These are phyloP conservation scores for Aspergillus sp. DNA, from an alignment of 2,329 filamentous ascomycete species.

Conservation along the genomic window DNA sequence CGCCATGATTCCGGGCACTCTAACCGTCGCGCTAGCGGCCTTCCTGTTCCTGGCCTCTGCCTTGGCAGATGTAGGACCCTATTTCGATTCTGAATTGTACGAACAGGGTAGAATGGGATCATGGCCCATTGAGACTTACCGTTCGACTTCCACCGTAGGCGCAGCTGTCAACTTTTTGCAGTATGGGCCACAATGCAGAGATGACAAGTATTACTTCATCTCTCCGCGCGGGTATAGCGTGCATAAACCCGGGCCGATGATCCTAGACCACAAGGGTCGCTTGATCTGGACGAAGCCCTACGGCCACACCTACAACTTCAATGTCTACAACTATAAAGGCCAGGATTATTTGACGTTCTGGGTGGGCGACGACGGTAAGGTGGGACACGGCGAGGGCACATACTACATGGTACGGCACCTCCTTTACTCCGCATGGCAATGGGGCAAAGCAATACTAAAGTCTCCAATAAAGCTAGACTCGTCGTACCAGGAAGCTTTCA, in stretches of 20 bases:
- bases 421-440: not conserved
- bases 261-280: constrained; percentile 48
- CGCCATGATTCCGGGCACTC: constrained; percentile 4
- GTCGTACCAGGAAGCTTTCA: constrained; percentile 38
- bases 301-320: constrained; percentile 48
- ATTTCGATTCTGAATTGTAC: constrained; percentile 19
- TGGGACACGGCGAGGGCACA: constrained; percentile 50
- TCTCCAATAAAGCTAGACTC: constrained; percentile 30
- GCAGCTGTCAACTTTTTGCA: constrained; percentile 30
- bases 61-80: constrained; percentile 20
- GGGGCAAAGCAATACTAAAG: not conserved
- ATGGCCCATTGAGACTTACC: constrained; percentile 31
- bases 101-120: constrained; percentile 24
- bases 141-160: constrained; percentile 26
- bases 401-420: constrained; percentile 47
- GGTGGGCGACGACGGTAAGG: constrained; percentile 49
- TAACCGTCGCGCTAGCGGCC: constrained; percentile 7
- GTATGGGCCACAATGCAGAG: constrained; percentile 38
- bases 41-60: constrained; percentile 5
- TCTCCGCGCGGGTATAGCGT: constrained; percentile 41
- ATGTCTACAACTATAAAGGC: constrained; percentile 49
- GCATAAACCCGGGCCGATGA: constrained; percentile 43
- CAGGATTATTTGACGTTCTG: constrained; percentile 53
- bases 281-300: constrained; percentile 50
- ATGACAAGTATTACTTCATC: constrained; percentile 43